These are phyloP conservation scores for Priceomyces carsonii DNA, from an alignment of 805 yeast genomes.

Conservation along the genomic window DNA sequence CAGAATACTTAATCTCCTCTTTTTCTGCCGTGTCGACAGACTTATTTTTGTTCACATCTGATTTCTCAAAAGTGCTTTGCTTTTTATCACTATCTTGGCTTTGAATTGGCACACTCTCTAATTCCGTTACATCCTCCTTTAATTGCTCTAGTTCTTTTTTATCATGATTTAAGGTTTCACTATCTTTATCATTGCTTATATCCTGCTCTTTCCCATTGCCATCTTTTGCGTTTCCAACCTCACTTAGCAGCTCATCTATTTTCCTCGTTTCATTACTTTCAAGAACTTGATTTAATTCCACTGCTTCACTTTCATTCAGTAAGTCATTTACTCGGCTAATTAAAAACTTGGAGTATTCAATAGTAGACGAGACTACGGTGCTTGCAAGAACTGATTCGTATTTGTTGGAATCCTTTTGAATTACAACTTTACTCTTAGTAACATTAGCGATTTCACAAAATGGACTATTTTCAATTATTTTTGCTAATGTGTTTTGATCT, in stretches of 20 bases:
- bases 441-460: slow-evolving; percentile 22
- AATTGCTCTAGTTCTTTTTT: slow-evolving; percentile 9
- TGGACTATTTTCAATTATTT: slow-evolving; percentile 11
- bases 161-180: slow-evolving; percentile 5
- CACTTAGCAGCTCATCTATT: slow-evolving; percentile 7
- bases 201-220: slow-evolving; percentile 13
- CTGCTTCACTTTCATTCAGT: too few relatives aligned
- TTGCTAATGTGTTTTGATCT: slow-evolving; percentile 10
- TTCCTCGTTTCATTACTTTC: background rate
- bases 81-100: slow-evolving; percentile 4
- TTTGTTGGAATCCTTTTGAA: slow-evolving; percentile 17
- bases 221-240: slow-evolving; percentile 17
- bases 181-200: slow-evolving; percentile 3
- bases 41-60: background rate
- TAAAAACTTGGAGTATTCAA: slow-evolving; percentile 18
- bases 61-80: background rate
- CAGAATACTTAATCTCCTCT: background rate
- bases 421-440: slow-evolving; percentile 18
- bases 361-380: slow-evolving; percentile 20
- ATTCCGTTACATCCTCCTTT: slow-evolving; percentile 17
- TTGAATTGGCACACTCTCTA: background rate
- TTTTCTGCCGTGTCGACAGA: background rate
- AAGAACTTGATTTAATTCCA: background rate
- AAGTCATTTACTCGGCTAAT: slow-evolving; percentile 22
- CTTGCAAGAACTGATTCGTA: slow-evolving; percentile 21